phyloP scores from a whole-genome alignment of 176 grass and related monocot species.

The Avena sativa region DNA sequence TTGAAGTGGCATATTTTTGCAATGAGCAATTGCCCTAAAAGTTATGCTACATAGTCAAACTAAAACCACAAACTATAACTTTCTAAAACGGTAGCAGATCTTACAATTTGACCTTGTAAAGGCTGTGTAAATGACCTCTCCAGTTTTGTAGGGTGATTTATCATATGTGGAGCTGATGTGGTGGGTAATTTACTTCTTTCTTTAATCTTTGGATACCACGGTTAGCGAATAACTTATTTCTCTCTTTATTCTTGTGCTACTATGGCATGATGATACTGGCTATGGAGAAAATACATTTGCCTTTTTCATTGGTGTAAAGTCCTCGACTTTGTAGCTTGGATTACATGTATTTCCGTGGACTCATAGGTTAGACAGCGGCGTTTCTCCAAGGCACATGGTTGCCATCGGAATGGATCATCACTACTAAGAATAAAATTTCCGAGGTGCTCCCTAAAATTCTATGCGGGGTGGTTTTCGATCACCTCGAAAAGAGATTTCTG shows the following conservation, averaged over 20 bases:
- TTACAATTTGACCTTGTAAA: not conserved
- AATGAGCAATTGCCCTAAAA: not conserved
- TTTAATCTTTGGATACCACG: not conserved
- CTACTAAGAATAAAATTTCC: not conserved
- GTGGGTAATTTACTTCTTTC: not conserved
- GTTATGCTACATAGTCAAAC: not conserved
- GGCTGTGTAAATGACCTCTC: not conserved
- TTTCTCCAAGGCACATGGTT: not conserved
- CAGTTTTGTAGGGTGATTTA: not conserved
- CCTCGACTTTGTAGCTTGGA: not conserved
- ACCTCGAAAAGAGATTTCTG: not conserved
- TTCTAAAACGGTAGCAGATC: not conserved
- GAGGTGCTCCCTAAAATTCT: not conserved
- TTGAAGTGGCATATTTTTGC: not conserved
- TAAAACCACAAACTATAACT: not conserved
- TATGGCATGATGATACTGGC: not conserved
- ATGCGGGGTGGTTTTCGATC: not conserved
- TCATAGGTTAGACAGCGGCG: not conserved
- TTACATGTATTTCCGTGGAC: not conserved
- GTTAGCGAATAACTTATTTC: not conserved
- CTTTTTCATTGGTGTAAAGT: not conserved
- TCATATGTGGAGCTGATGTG: not conserved
- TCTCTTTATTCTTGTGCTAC: not conserved
- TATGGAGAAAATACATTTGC: not conserved
- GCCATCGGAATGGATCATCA: not conserved